A percentile compares a stretch with the other conserved stretches of the same genome.
These are phyloP conservation scores for Talaromyces sp. DNA, from an alignment of 2,329 filamentous ascomycete genomes.

Conservation along the genomic window DNA sequence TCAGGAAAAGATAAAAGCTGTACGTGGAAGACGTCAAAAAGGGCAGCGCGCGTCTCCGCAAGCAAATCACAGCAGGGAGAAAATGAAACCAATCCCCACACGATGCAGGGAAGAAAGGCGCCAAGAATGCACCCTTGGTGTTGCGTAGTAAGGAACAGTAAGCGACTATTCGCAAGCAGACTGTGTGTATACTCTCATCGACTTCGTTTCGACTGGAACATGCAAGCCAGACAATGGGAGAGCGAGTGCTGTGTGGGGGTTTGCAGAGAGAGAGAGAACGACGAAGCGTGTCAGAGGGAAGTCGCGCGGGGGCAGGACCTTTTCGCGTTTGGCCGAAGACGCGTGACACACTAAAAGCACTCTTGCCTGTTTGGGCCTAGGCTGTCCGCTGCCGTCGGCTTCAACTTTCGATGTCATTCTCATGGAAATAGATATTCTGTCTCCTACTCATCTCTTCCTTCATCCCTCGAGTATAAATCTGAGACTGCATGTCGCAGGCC, in stretches of 20 bases:
- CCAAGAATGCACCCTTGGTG: slow-evolving; percentile 7
- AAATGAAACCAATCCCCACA: slow-evolving; percentile 12
- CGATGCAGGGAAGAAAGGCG: slow-evolving; percentile 11
- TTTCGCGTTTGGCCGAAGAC: slow-evolving; percentile 15
- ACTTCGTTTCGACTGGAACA: not conserved
- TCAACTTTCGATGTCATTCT: not conserved
- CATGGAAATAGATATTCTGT: no score
- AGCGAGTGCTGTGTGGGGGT: not conserved
- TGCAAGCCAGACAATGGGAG: not conserved
- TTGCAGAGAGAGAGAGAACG: not conserved
- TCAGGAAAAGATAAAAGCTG: not conserved
- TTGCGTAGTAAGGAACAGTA: not conserved
- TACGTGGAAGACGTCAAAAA: slow-evolving; percentile 1
- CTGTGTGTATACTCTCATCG: not conserved
- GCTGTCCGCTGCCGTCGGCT: slow-evolving; percentile 20
- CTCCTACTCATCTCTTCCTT: no score
- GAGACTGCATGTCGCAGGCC: slow-evolving; percentile 21
- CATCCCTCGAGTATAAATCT: no score
- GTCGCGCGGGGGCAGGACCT: slow-evolving; percentile 24
- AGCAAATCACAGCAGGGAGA: slow-evolving; percentile 19
- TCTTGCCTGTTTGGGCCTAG: slow-evolving; percentile 28
- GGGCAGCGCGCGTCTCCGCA: slow-evolving; percentile 5
- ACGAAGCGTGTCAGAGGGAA: slow-evolving; percentile 18
- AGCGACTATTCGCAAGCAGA: slow-evolving; percentile 1
- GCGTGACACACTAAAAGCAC: slow-evolving; percentile 14